A percentile compares a stretch with the other conserved stretches of the same genome.
Evolutionary conservation across 164 flowering plant genomes (phyloP).

Genomic region (Hamamelis virginiana): DNA sequence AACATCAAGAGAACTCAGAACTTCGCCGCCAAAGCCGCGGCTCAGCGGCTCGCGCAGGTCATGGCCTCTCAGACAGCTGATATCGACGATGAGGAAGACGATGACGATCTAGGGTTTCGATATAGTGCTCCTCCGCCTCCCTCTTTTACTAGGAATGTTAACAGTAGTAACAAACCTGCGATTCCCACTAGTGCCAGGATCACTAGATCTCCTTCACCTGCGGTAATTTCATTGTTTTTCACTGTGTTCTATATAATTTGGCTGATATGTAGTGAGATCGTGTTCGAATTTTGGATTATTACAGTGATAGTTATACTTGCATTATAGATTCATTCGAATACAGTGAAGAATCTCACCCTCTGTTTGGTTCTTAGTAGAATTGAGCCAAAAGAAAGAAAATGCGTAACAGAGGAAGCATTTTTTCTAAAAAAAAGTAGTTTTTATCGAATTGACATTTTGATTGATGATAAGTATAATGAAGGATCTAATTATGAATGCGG

Average conservation of each 20-base stretch:
- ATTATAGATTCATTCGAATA: not conserved
- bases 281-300: not conserved
- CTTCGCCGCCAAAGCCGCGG: conserved; percentile 75
- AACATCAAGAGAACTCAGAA: conserved; percentile 60
- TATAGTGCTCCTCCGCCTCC: conserved; percentile 45
- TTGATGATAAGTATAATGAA: not conserved
- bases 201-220: conserved; percentile 57
- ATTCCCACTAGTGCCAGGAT: conserved; percentile 15
- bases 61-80: conserved; percentile 67
- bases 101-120: conserved; percentile 47
- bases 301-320: not conserved
- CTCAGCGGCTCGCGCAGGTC: conserved; percentile 79
- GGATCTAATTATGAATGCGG: not conserved
- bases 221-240: conserved; percentile 30
- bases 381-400: not conserved
- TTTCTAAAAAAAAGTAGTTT: not conserved
- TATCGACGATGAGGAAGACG: conserved; percentile 51
- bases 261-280: not conserved
- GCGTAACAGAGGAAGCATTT: not conserved
- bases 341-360: not conserved
- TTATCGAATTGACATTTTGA: not conserved
- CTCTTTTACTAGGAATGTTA: conserved; percentile 19
- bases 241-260: not conserved
- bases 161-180: not conserved
- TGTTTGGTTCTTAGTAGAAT: not conserved